phyloP scores from a whole-genome alignment of 129 eudicot species.

The Glebionis coronaria region DNA sequence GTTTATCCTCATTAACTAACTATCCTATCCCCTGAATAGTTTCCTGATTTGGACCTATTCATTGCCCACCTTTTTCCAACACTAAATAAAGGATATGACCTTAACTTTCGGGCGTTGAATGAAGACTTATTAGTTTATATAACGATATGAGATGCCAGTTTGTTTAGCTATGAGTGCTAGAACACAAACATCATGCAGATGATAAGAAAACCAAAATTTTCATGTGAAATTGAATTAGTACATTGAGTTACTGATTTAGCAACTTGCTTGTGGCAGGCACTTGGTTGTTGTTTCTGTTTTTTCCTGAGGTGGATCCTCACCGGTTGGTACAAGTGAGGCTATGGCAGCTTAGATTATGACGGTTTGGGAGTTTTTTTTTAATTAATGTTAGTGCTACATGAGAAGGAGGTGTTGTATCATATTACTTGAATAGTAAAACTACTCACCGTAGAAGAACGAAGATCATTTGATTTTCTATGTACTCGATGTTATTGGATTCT shows the following conservation, averaged over 20 bases:
- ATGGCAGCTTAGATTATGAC: constrained; percentile 3
- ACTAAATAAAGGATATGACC: background rate
- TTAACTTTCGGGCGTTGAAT: background rate
- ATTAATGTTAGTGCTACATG: background rate
- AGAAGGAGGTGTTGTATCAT: constrained; percentile 23
- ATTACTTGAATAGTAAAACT: constrained; percentile 16
- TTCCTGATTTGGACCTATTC: background rate
- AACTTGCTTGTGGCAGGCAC: constrained; percentile 44
- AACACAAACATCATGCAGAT: background rate
- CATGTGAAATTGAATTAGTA: background rate
- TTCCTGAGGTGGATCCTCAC: constrained; percentile 87
- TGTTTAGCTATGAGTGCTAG: background rate
- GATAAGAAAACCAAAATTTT: background rate
- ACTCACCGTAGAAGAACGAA: background rate
- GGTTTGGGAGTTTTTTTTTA: constrained; percentile 2
- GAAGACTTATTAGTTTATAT: no score
- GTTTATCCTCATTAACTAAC: no score
- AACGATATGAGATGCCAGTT: no score
- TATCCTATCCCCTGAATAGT: background rate
- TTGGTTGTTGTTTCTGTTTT: constrained; percentile 88
- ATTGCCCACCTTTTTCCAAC: background rate
- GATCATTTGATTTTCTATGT: constrained; percentile 12
- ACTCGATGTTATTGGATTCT: constrained; percentile 6
- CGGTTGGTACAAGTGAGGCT: constrained; percentile 88
- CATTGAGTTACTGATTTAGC: constrained; percentile 5